A percentile compares a stretch with the other conserved stretches of the same genome.
phyloP scores from a whole-genome alignment of 768 basidiomycete species.

The Amylocystis lapponica region DNA sequence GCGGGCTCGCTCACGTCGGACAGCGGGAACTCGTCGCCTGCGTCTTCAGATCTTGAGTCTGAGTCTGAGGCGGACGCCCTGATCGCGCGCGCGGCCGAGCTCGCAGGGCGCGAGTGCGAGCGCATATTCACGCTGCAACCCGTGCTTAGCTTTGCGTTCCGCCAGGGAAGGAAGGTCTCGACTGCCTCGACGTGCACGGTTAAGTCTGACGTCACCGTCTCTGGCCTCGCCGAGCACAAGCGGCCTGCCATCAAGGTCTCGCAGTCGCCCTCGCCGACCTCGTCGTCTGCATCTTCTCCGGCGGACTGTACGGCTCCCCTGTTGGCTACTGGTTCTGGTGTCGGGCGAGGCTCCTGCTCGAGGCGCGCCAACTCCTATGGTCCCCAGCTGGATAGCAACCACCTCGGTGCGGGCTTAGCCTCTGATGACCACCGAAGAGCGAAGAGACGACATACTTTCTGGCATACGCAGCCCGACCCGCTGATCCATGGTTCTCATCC shows the following conservation, averaged over 20 bases:
- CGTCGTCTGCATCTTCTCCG: slow-evolving; percentile 9
- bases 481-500: neutral
- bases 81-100: slow-evolving; percentile 7
- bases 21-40: slow-evolving; percentile 21
- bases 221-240: slow-evolving; percentile 10
- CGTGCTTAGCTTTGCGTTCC: slow-evolving; percentile 26
- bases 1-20: slow-evolving; percentile 48
- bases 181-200: slow-evolving; percentile 31
- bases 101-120: too few species aligned
- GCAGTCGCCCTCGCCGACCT: slow-evolving; percentile 29
- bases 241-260: slow-evolving; percentile 4
- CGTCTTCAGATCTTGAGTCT: slow-evolving; percentile 10
- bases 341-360: too few species aligned
- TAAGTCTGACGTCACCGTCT: slow-evolving; percentile 22
- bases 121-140: slow-evolving; percentile 39
- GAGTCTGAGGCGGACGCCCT: slow-evolving; percentile 18
- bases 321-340: too few species aligned
- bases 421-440: too few species aligned
- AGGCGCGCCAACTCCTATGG: too few species aligned
- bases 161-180: slow-evolving; percentile 36
- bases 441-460: slow-evolving; percentile 5
- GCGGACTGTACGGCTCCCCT: too few species aligned
- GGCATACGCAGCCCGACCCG: neutral
- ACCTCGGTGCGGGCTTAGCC: too few species aligned
- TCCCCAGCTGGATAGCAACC: too few species aligned